These are phyloP conservation scores for Ordospora pajunii DNA, from an alignment of 371 early-diverging fungal genomes.

Conservation along the genomic window DNA sequence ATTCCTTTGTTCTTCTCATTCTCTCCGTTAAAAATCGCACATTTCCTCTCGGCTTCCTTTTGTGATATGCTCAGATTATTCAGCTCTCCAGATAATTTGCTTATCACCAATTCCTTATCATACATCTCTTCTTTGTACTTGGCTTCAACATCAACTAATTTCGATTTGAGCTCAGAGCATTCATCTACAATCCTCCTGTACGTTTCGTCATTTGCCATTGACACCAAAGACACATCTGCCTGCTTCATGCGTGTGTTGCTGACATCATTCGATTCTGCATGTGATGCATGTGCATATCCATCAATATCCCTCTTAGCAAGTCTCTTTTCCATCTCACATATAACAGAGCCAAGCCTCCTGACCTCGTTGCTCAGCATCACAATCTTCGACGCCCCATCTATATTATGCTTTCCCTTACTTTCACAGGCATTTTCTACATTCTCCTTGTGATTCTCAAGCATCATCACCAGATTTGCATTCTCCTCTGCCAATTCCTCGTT, in stretches of 20 bases:
- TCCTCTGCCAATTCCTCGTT: constrained; percentile 15
- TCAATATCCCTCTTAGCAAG: neutral
- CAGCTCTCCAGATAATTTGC: neutral
- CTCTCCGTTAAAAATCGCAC: neutral
- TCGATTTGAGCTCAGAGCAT: neutral
- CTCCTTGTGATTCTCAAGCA: neutral
- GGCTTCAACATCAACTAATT: neutral
- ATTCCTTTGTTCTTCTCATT: neutral
- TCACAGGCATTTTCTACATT: neutral
- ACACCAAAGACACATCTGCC: neutral
- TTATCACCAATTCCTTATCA: neutral
- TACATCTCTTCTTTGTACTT: neutral
- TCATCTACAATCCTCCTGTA: neutral
- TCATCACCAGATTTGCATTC: neutral
- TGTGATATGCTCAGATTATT: neutral
- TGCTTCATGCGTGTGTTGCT: neutral
- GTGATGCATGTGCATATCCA: neutral
- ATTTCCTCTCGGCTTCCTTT: neutral
- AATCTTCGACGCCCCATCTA: neutral
- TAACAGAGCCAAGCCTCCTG: neutral
- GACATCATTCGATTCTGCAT: neutral
- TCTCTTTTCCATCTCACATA: neutral
- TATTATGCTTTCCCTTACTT: neutral
- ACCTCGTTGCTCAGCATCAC: neutral
- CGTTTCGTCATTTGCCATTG: neutral